Conservation (phyloP, 1,284 basidiomycete genomes). For the Cerrena zonata region DNA sequence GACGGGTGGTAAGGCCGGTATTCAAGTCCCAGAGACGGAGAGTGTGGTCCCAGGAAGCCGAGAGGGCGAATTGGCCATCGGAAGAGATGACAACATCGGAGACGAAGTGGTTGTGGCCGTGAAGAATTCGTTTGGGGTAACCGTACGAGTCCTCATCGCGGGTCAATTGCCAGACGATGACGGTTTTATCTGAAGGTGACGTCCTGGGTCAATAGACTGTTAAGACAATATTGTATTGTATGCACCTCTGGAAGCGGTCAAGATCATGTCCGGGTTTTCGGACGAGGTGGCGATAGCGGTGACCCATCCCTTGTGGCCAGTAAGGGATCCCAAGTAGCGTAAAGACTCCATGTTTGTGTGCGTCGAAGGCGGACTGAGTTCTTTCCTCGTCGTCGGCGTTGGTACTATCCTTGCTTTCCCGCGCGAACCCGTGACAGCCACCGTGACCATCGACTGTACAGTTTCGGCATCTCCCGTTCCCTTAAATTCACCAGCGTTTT, state of each 20-base stretch:
- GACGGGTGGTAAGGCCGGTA: slow-evolving; percentile 88
- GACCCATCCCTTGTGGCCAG: slow-evolving; percentile 95
- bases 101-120: slow-evolving; percentile 99
- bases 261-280: slow-evolving; percentile 95
- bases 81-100: slow-evolving; percentile 98
- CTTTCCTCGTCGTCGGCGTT: slow-evolving; percentile 27
- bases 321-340: slow-evolving; percentile 87
- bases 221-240: slow-evolving; percentile 21
- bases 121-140: slow-evolving; percentile 94
- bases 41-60: slow-evolving; percentile 99
- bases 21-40: slow-evolving; percentile 99
- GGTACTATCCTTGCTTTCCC: slow-evolving; percentile 12
- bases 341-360: slow-evolving; percentile 76
- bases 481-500: no score
- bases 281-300: slow-evolving; percentile 95
- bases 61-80: slow-evolving; percentile 98
- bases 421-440: slow-evolving; percentile 53
- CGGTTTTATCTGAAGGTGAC: slow-evolving; percentile 81
- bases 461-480: slow-evolving; percentile 26
- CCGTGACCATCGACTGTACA: slow-evolving; percentile 47
- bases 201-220: slow-evolving; percentile 1
- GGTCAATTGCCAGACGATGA: slow-evolving; percentile 99
- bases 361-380: slow-evolving; percentile 21
- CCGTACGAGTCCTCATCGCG: slow-evolving; percentile 91
- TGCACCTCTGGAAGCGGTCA: slow-evolving; percentile 92